These are phyloP conservation scores for Aspergillus aculeatus DNA, from an alignment of 2,329 filamentous ascomycete species.

Conservation along the genomic window DNA sequence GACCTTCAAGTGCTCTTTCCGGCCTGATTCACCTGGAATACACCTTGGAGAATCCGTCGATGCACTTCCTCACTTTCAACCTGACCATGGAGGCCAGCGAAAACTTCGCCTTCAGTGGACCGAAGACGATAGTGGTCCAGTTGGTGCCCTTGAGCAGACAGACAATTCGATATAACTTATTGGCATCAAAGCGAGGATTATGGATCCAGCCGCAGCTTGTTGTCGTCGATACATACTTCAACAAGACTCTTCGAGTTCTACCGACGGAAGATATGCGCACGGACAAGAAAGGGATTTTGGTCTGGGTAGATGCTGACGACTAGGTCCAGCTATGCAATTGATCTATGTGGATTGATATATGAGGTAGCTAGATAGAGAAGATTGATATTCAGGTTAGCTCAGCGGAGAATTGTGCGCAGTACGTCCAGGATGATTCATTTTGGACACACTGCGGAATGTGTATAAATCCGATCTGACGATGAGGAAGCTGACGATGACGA, in stretches of 20 bases:
- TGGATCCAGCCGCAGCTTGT: constrained; percentile 74
- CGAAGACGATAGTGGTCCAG: constrained; percentile 77
- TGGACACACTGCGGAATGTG: background rate
- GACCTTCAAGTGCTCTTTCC: constrained; percentile 32
- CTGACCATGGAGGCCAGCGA: constrained; percentile 89
- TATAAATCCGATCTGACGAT: no score
- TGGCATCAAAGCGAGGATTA: constrained; percentile 62
- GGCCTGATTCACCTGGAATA: constrained; percentile 55
- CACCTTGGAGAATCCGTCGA: constrained; percentile 89
- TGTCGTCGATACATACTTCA: constrained; percentile 88
- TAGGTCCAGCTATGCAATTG: constrained; percentile 13
- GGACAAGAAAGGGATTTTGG: constrained; percentile 53
- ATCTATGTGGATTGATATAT: background rate
- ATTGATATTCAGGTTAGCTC: background rate
- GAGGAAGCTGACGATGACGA: background rate
- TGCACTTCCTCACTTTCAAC: constrained; percentile 91
- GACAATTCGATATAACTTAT: constrained; percentile 68
- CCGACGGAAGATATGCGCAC: constrained; percentile 67
- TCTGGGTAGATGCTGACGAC: constrained; percentile 46
- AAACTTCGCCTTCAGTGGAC: constrained; percentile 87
- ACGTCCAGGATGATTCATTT: background rate
- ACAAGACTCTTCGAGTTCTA: constrained; percentile 79
- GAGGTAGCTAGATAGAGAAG: background rate
- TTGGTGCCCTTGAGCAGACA: constrained; percentile 78
- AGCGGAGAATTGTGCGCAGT: background rate